Percentiles rank a stretch among this genome's conserved stretches.
Conservation (phyloP, 1,139 yeast species). For the Kodamaea derodonti region DNA sequence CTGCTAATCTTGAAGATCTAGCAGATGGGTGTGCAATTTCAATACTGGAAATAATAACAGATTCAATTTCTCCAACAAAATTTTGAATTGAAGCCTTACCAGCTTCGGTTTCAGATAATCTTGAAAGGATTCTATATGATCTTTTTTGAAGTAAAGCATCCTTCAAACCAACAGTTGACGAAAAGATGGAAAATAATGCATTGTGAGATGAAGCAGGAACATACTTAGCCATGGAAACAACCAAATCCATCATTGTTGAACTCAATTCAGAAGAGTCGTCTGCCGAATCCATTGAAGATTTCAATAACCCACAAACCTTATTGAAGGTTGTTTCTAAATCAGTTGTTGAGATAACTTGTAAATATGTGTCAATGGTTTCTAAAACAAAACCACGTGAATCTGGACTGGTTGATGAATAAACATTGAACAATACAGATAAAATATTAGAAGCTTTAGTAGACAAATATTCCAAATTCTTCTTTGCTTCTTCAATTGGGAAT, state of each 20-base stretch:
- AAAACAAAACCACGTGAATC: conserved; percentile 80
- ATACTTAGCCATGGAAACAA: conserved; percentile 82
- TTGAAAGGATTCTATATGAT: conserved; percentile 76
- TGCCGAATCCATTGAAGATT: conserved; percentile 50
- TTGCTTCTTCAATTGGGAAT: conserved; percentile 56
- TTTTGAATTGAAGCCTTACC: conserved; percentile 52
- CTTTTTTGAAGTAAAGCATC: conserved; percentile 78
- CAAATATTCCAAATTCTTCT: conserved; percentile 56
- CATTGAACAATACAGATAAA: conserved; percentile 84
- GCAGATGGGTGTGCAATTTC: conserved; percentile 68
- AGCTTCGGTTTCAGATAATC: conserved; percentile 63
- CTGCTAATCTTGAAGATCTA: conserved; percentile 73
- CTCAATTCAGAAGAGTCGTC: conserved; percentile 51
- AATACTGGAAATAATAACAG: conserved; percentile 54
- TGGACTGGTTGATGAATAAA: conserved; percentile 80
- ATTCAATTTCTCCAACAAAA: conserved; percentile 57
- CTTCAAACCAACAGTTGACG: conserved; percentile 54
- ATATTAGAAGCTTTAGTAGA: conserved; percentile 67
- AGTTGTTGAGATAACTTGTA: conserved; percentile 62
- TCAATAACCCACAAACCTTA: conserved; percentile 77
- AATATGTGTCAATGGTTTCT: conserved; percentile 79
- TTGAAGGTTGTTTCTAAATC: conserved; percentile 77
- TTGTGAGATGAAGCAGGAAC: conserved; percentile 68
- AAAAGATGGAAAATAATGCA: conserved; percentile 75
- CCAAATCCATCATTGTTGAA: conserved; percentile 85